A percentile compares a stretch with the other conserved stretches of the same genome.
Evolutionary conservation across 805 yeast species (phyloP).

Genomic region (Saturnispora sekii): DNA sequence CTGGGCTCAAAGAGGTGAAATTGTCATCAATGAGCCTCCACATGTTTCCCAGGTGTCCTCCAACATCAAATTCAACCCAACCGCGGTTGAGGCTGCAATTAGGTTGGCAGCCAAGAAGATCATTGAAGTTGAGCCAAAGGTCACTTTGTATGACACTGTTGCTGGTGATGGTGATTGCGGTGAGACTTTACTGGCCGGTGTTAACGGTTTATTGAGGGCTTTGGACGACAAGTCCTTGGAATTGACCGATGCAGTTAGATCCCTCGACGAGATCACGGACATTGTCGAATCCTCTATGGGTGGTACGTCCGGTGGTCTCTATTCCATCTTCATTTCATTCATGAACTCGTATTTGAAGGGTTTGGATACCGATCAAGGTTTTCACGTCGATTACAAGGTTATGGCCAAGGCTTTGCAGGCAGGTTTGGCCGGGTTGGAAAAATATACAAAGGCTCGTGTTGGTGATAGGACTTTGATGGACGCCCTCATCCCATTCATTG

Average conservation of each 20-base stretch:
- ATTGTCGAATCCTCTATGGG: conserved; percentile 86
- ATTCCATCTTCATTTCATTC: conserved; percentile 77
- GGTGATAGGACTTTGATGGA: conserved; percentile 90
- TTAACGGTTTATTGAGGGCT: conserved; percentile 54
- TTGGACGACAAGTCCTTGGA: conserved; percentile 32
- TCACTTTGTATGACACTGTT: conserved; percentile 74
- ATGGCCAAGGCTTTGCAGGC: conserved; percentile 37
- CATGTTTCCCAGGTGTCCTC: conserved; percentile 12
- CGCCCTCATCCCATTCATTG: conserved; percentile 80
- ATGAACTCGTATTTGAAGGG: conserved; percentile 45
- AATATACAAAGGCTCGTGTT: conserved; percentile 78
- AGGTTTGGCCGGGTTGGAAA: conserved; percentile 67
- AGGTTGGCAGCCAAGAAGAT: conserved; percentile 41
- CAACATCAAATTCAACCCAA: conserved; percentile 24
- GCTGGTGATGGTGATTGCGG: conserved; percentile 99
- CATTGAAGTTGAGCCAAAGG: conserved; percentile 64
- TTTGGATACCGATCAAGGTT: conserved; percentile 26
- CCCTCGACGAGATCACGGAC: conserved; percentile 67
- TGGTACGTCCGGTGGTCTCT: conserved; percentile 92
- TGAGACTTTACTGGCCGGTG: conserved; percentile 78
- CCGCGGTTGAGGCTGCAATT: conserved; percentile 28
- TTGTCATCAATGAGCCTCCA: conserved; percentile 23
- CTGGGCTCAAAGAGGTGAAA: conserved; percentile 14
- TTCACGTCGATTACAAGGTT: conserved; percentile 23
- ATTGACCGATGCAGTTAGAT: conserved; percentile 43